phyloP scores from a whole-genome alignment of 164 flowering plant genomes.

The Santalum album region DNA sequence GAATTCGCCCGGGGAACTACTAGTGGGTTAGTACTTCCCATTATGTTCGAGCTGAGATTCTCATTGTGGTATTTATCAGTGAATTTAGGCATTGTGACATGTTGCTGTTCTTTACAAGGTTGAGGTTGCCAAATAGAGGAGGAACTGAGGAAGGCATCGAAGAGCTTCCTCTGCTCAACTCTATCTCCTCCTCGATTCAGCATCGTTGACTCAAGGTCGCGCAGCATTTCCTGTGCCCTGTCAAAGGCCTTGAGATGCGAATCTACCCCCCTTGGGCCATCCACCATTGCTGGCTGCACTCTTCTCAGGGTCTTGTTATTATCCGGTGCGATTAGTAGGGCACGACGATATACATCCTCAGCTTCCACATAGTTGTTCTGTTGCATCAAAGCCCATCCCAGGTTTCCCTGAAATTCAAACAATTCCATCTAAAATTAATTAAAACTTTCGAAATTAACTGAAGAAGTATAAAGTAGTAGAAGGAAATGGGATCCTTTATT shows the following conservation, averaged over 20 bases:
- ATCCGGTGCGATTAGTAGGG: conserved; percentile 73
- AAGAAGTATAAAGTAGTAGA: too few relatives aligned
- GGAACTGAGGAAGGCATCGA: conserved; percentile 71
- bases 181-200: conserved; percentile 56
- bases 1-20: conserved; percentile 23
- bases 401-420: conserved; percentile 94
- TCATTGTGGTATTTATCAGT: conserved; percentile 55
- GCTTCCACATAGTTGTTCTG: conserved; percentile 85
- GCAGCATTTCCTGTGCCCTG: conserved; percentile 95
- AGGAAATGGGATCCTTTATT: too few relatives aligned
- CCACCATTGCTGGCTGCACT: conserved; percentile 69
- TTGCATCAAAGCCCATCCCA: conserved; percentile 99
- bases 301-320: conserved; percentile 79
- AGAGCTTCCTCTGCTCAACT: conserved; percentile 64
- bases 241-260: conserved; percentile 97
- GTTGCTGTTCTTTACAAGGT: conserved; percentile 61
- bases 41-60: conserved; percentile 33
- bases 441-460: too few relatives aligned
- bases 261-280: conserved; percentile 87
- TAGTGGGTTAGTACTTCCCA: too few relatives aligned
- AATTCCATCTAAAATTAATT: too few relatives aligned
- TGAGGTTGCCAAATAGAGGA: conserved; percentile 97
- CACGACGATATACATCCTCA: conserved; percentile 75
- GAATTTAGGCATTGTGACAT: conserved; percentile 9
- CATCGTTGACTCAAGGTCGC: conserved; percentile 73